These are phyloP conservation scores for Talaromyces stipitatus DNA, from an alignment of 495 filamentous ascomycete species.

Conservation along the genomic window DNA sequence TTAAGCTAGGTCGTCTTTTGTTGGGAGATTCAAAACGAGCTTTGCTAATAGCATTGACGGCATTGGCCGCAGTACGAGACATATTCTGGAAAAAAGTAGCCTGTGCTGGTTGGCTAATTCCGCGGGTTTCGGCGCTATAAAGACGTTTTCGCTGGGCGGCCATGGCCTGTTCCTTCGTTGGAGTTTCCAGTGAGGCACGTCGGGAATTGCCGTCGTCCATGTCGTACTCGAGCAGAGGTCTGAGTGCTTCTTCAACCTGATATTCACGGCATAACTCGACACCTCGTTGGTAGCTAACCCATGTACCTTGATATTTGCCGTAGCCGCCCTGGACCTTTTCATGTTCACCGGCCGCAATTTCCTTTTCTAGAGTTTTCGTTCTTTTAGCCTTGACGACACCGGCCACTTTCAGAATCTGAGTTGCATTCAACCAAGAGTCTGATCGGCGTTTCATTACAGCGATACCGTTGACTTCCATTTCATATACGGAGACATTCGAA, in stretches of 20 bases:
- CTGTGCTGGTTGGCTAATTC: constrained; percentile 53
- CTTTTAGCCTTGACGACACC: constrained; percentile 94
- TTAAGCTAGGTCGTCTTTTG: constrained; percentile 39
- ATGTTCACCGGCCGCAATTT: constrained; percentile 90
- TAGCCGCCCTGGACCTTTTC: constrained; percentile 99
- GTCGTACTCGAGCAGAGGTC: constrained; percentile 82
- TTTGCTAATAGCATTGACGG: constrained; percentile 91
- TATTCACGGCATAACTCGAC: constrained; percentile 91
- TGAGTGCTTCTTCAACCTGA: constrained; percentile 79
- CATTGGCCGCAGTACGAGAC: constrained; percentile 82
- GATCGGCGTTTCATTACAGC: constrained; percentile 90
- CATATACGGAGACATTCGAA: constrained; percentile 90
- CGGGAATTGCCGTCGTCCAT: constrained; percentile 67
- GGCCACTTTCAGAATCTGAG: constrained; percentile 92
- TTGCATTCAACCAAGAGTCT: constrained; percentile 91
- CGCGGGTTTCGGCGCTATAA: constrained; percentile 63
- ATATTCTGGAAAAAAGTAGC: constrained; percentile 96
- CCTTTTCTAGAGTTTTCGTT: constrained; percentile 95
- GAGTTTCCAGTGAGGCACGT: constrained; percentile 66
- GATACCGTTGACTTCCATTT: constrained; percentile 90
- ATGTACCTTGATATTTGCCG: constrained; percentile 97
- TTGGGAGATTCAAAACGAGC: constrained; percentile 82
- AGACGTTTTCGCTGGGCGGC: constrained; percentile 92
- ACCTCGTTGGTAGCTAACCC: constrained; percentile 88
- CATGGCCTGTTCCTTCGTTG: constrained; percentile 99